A percentile compares a stretch with the other conserved stretches of the same genome.
These are phyloP conservation scores for Globisporangium uncinulatum DNA, from an alignment of 352 stramenopile genomes.

Conservation along the genomic window DNA sequence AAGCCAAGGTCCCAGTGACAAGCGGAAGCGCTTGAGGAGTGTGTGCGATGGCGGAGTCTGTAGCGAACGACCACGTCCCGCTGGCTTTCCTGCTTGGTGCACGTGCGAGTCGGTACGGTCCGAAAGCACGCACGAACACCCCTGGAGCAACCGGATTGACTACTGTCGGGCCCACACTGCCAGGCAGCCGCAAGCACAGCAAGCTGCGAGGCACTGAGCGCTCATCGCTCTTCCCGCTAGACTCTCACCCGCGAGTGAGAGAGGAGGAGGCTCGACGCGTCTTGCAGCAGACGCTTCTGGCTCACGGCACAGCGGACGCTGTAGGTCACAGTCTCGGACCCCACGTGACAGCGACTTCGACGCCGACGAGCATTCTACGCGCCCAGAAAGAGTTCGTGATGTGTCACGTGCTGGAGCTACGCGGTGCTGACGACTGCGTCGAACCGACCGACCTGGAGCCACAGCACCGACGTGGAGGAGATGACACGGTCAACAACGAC, in stretches of 20 bases:
- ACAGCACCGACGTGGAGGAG: background rate
- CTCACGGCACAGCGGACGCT: background rate
- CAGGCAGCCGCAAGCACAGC: background rate
- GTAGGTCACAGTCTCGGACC: background rate
- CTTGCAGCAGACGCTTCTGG: constrained; percentile 24
- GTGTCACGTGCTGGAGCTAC: constrained; percentile 1
- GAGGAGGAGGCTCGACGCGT: constrained; percentile 34
- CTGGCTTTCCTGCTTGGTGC: constrained; percentile 61
- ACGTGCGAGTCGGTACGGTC: constrained; percentile 32
- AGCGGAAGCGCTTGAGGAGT: background rate
- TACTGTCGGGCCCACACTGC: background rate
- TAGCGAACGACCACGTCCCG: constrained; percentile 48
- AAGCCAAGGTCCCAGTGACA: background rate
- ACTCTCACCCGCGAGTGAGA: constrained; percentile 22
- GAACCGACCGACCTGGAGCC: background rate
- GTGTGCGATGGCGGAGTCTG: constrained; percentile 13
- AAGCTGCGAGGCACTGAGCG: background rate
- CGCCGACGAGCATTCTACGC: constrained; percentile 6
- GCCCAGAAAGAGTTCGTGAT: constrained; percentile 6
- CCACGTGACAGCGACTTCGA: background rate
- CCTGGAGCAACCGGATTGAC: background rate
- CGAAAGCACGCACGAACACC: background rate
- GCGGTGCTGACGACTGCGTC: background rate
- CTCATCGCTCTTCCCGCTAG: constrained; percentile 9
- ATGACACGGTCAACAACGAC: background rate